Base-by-base conservation (phyloP, 192 early-diverging fungal genomes). In the Haplosporangium gracile region DNA sequence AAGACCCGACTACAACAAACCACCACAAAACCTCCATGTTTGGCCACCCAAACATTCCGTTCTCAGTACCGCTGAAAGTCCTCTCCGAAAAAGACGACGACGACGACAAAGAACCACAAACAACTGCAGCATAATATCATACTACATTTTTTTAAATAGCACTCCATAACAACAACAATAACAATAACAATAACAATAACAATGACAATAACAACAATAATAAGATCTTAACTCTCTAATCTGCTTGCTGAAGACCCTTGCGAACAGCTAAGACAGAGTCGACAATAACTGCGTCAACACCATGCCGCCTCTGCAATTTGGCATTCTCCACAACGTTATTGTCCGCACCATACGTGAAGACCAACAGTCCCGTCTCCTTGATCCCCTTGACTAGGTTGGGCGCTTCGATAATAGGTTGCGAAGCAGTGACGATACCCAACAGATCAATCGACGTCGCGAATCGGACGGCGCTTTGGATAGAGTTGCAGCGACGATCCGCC, bases 251-350 rank as follows among this genome's bases (percentile, higher is more conserved):
- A 57, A 86, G 84, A 5, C 91, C 90, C 45, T 90, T 88, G 51
- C 91, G 55, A 13, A 93, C 91, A 40, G 91, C 89, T 49, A 91
- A 82, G 38, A 94, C 92, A 39, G 91, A 91, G 80, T 95, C 94
- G 39, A 95, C 95, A 86, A 98, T 98, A 7, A 98, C 94, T 16
- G 95, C 94, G 88, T 98, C 96, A 7, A 98, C 96, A 49, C 95
- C 96, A 83, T 93, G 94, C n/a, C 86, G 82, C 77, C 92, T 89
- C 90, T 98, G 97, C 72, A 94, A 81, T 76, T 89, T 92, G 10
- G 92, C 95, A 80, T 95, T 93, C 65, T 88, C 89, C 4, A 93
- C 92, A 72, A 93, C 89, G 81, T 97, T 97, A 80, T 97, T 97
- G 53, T 91, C 90, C n/a, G 87, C 89, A 40, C 97, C 97, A 84